Conservation (phyloP, 768 basidiomycete species). For the Leccinum barrowsii region DNA sequence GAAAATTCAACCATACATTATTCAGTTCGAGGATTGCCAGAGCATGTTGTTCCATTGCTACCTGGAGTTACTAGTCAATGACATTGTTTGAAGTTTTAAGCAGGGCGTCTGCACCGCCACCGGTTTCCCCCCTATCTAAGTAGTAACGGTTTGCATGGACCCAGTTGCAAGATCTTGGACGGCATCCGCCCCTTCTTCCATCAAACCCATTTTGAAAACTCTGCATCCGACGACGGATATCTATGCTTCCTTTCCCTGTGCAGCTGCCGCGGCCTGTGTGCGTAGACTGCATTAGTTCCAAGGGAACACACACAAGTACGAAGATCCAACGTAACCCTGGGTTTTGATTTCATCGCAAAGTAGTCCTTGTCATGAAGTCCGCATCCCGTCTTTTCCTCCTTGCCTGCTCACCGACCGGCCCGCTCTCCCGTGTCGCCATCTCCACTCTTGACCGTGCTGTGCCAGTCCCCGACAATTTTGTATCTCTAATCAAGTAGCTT, state of each 20-base stretch:
- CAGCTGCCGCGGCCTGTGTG: background rate
- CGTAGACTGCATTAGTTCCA: background rate
- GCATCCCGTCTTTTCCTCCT: conserved; percentile 85
- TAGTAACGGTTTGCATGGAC: too few relatives aligned
- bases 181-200: too few relatives aligned
- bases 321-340: conserved; percentile 28
- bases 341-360: conserved; percentile 66
- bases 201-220: too few relatives aligned
- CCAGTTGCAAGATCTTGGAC: too few relatives aligned
- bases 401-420: conserved; percentile 88
- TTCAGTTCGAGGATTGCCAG: too few relatives aligned
- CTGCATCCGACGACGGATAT: too few relatives aligned
- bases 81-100: too few relatives aligned
- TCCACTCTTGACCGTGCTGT: conserved; percentile 77
- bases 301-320: background rate
- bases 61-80: too few relatives aligned
- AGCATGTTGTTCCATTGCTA: too few relatives aligned
- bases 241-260: background rate
- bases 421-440: conserved; percentile 73
- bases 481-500: conserved; percentile 87
- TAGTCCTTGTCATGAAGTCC: conserved; percentile 87
- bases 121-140: too few relatives aligned
- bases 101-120: too few relatives aligned
- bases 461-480: conserved; percentile 96
- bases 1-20: too few relatives aligned